Conservation (phyloP, 148 eudicot species). For the Rheum nobile region DNA sequence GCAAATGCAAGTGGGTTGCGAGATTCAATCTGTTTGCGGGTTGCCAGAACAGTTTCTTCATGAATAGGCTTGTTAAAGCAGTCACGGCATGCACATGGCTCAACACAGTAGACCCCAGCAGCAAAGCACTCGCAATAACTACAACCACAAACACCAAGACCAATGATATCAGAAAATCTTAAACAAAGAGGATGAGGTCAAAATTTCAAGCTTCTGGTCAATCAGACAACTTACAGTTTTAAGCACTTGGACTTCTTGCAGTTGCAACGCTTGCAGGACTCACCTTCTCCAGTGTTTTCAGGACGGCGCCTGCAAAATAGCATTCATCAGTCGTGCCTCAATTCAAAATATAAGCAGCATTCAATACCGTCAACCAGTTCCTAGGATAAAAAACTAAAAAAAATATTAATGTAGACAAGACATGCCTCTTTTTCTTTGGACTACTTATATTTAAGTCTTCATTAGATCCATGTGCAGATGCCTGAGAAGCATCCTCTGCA, state of each 20-base stretch:
- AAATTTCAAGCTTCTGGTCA: background rate
- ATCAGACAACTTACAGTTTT: constrained; percentile 67
- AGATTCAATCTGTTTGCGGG: constrained; percentile 94
- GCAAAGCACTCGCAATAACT: constrained; percentile 99
- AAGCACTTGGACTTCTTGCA: constrained; percentile 97
- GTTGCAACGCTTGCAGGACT: constrained; percentile 85
- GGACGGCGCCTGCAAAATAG: constrained; percentile 45
- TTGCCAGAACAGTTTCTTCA: constrained; percentile 79
- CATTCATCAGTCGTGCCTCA: background rate
- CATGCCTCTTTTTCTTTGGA: constrained; percentile 81
- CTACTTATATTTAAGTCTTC: constrained; percentile 54
- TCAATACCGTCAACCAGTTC: background rate
- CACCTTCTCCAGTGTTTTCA: constrained; percentile 53
- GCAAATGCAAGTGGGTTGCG: constrained; percentile 98
- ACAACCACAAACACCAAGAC: constrained; percentile 15
- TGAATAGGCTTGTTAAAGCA: constrained; percentile 97
- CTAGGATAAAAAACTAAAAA: background rate
- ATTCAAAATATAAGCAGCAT: background rate
- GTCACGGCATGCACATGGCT: constrained; percentile 88
- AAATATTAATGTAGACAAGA: background rate
- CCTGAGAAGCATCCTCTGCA: constrained; percentile 39
- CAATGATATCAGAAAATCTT: background rate
- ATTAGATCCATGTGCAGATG: constrained; percentile 27
- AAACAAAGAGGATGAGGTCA: background rate
- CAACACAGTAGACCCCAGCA: constrained; percentile 98